Evolutionary conservation across 2,329 filamentous ascomycete genomes (phyloP).

Genomic region (Penicillium carneum): DNA sequence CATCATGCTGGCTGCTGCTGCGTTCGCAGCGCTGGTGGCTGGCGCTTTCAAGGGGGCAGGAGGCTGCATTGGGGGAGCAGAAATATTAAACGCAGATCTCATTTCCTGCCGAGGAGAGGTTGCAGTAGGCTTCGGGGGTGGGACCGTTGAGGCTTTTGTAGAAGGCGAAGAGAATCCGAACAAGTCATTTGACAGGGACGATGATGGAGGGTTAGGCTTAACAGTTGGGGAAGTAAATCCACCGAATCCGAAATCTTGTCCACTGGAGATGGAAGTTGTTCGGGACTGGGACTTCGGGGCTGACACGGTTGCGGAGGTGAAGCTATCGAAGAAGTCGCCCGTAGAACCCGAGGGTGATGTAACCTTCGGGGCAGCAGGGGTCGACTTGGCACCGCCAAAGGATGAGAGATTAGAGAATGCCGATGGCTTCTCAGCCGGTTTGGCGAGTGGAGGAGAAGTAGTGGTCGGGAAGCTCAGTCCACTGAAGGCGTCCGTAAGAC

Average conservation of each 20-base stretch:
- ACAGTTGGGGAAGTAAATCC: conserved; percentile 60
- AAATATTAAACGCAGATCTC: conserved; percentile 83
- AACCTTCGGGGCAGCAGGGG: conserved; percentile 56
- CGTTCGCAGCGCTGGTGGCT: conserved; percentile 52
- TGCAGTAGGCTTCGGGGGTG: conserved; percentile 54
- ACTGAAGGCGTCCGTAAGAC: conserved; percentile 82
- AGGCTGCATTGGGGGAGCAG: conserved; percentile 57
- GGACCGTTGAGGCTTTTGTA: conserved; percentile 50
- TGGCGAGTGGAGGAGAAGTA: conserved; percentile 48
- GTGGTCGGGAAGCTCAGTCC: conserved; percentile 67
- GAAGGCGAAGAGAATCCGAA: conserved; percentile 73
- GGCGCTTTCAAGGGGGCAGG: conserved; percentile 52
- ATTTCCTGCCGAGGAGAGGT: conserved; percentile 52
- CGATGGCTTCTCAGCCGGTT: conserved; percentile 61
- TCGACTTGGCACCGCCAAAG: conserved; percentile 58
- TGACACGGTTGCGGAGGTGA: conserved; percentile 67
- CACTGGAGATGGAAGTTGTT: conserved; percentile 63
- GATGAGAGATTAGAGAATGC: conserved; percentile 70
- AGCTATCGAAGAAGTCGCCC: conserved; percentile 80
- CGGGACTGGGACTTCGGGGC: conserved; percentile 53
- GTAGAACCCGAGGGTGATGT: conserved; percentile 59
- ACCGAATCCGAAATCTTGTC: conserved; percentile 71
- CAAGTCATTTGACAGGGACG: conserved; percentile 73
- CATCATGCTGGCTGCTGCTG: conserved; percentile 53
- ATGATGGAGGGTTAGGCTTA: conserved; percentile 56